Percentiles rank a stretch among this genome's conserved stretches.
Evolutionary conservation across 2,329 filamentous ascomycete genomes (phyloP).

Genomic region (Fusarium floridanum): DNA sequence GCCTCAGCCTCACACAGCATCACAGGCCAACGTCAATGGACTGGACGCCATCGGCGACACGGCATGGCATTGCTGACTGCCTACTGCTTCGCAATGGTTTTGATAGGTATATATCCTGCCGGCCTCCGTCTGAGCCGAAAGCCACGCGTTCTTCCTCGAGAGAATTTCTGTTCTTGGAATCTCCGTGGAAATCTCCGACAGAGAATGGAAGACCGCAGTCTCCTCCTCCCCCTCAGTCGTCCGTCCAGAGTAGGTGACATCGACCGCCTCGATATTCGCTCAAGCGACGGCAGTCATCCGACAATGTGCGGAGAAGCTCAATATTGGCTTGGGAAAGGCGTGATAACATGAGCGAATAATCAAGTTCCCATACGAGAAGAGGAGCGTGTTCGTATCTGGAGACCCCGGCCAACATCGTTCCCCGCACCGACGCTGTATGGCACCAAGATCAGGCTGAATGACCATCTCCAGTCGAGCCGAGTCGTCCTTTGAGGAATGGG

Average conservation of each 20-base stretch:
- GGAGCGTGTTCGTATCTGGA: slow-evolving; percentile 32
- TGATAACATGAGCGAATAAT: slow-evolving; percentile 37
- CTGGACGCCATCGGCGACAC: slow-evolving; percentile 3
- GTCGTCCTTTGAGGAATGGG: slow-evolving; percentile 8
- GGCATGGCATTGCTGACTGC: slow-evolving; percentile 11
- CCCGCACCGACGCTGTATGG: slow-evolving; percentile 20
- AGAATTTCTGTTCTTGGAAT: slow-evolving; percentile 5
- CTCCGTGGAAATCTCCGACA: not conserved
- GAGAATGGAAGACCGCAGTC: not conserved
- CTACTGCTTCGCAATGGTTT: slow-evolving; percentile 4
- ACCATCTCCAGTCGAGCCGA: slow-evolving; percentile 7
- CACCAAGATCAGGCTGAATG: slow-evolving; percentile 36
- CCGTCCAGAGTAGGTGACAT: slow-evolving; percentile 8
- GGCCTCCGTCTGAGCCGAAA: slow-evolving; percentile 27
- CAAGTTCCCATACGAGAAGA: slow-evolving; percentile 34
- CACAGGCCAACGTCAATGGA: not conserved
- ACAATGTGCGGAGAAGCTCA: slow-evolving; percentile 31
- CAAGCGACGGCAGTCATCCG: slow-evolving; percentile 32
- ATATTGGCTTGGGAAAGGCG: slow-evolving; percentile 22
- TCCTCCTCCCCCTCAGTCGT: not conserved
- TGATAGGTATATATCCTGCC: slow-evolving; percentile 33
- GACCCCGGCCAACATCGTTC: slow-evolving; percentile 18
- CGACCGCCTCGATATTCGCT: slow-evolving; percentile 15
- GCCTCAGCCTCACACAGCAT: slow-evolving; percentile 30
- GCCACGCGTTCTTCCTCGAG: slow-evolving; percentile 8